Evolutionary conservation across 495 filamentous ascomycete genomes (phyloP), one percentile per base, ranked within the genome.

Genomic region (Penicillium ochrochloron): DNA sequence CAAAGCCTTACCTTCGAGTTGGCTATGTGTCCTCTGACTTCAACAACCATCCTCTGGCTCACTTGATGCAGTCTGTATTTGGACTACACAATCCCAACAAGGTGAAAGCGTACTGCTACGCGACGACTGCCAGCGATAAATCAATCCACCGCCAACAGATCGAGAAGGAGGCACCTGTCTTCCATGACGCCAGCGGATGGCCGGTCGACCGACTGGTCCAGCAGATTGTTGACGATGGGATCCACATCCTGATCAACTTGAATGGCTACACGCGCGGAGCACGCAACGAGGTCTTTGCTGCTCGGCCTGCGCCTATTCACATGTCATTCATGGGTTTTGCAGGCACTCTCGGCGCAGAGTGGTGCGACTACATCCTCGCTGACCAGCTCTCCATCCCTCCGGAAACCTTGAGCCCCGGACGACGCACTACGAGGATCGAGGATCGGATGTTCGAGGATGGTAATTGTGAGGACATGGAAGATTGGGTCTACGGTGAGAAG

Each of bases 281-380:
- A n/a, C 88, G 93, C 42, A 99, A 99, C 66, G 96, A 99, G 73
- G 87, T 98, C 19, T 99, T 99, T 75, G 95, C 95, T 37, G 95
- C 96, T 14, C 87, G 95, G 29, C 93, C 95, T 11, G 93, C 93
- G 4, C 95, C 95, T 0, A 94, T 99, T 55, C 95, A 98, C 67
- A 99, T 99, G 95, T 97, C 95, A 0, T 99, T 99, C 74, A 99
- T 99, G 95, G 95, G 95, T 2, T 98, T 99, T 76, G 95, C 95
- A 1, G 95, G 95, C 8, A 97, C 95, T 2, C 82, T 99, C 10
- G 95, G 96, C 12, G 95, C 95, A 31, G 95, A 98, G 71, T 99
- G 95, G 95, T 99, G 95, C 73, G 95, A 99, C 70, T 99, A 99
- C 70, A 87, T 99, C 33, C 85, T 98, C 33, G 94, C 95, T 5